Conservation (phyloP, 768 basidiomycete species). For the Lactifluus volemus region DNA sequence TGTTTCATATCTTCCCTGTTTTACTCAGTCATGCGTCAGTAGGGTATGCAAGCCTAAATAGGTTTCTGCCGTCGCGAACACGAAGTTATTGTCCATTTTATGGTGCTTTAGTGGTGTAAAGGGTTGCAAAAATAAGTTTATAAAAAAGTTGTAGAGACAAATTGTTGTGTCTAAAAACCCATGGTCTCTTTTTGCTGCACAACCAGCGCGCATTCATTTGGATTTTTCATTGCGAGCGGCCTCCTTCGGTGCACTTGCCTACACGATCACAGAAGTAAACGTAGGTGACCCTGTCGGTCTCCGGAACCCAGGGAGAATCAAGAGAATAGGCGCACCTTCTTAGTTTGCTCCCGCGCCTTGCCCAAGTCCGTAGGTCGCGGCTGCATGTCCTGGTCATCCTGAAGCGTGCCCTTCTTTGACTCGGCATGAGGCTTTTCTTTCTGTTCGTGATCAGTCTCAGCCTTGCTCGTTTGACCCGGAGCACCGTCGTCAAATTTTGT, state of each 20-base stretch:
- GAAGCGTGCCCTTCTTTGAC: constrained; percentile 18
- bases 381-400: constrained; percentile 13
- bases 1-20: too few species aligned
- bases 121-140: background rate
- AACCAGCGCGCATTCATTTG: background rate
- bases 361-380: constrained; percentile 17
- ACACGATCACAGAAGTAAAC: background rate
- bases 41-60: too few species aligned
- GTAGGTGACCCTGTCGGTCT: background rate
- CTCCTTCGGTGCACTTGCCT: constrained; percentile 7
- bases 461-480: constrained; percentile 21
- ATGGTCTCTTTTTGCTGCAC: background rate
- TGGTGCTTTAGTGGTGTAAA: too few species aligned
- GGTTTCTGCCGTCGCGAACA: too few species aligned
- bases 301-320: background rate
- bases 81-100: too few species aligned
- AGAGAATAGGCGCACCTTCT: constrained; percentile 1
- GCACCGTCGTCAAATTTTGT: constrained; percentile 14
- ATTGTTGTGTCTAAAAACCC: constrained; percentile 2
- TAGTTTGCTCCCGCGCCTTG: constrained; percentile 18
- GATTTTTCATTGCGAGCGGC: background rate
- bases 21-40: too few species aligned
- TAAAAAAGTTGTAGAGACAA: background rate
- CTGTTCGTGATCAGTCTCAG: constrained; percentile 22
- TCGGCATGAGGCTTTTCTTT: constrained; percentile 19